phyloP scores from a whole-genome alignment of 176 grass and related monocot species.

The Metroxylon sagu region DNA sequence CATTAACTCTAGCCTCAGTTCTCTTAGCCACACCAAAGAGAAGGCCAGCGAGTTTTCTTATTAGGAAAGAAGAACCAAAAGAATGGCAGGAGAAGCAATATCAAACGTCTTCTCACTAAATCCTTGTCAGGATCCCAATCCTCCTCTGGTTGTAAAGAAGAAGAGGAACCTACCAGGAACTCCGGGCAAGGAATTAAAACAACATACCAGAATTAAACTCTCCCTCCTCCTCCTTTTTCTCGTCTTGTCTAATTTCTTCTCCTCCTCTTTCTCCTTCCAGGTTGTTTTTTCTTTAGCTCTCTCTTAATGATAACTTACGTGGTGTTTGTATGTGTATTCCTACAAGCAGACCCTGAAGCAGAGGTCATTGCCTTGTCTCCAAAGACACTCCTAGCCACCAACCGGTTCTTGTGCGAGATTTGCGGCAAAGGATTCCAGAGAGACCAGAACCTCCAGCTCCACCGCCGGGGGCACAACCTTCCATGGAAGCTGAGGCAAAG shows the following conservation, averaged over 20 bases:
- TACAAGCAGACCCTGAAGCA: slow-evolving; percentile 57
- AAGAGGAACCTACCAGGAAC: slow-evolving; percentile 96
- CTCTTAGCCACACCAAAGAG: slow-evolving; percentile 34
- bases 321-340: background rate
- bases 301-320: too few species aligned
- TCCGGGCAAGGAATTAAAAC: slow-evolving; percentile 45
- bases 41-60: slow-evolving; percentile 34
- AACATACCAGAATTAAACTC: too few species aligned
- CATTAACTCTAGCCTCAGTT: slow-evolving; percentile 26
- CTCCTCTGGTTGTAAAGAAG: slow-evolving; percentile 64
- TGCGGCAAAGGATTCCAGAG: slow-evolving; percentile 93
- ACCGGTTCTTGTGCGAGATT: slow-evolving; percentile 92
- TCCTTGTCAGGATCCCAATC: slow-evolving; percentile 21
- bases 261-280: too few species aligned
- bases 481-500: slow-evolving; percentile 87
- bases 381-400: slow-evolving; percentile 65
- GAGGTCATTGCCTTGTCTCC: slow-evolving; percentile 87
- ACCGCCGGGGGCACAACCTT: slow-evolving; percentile 80
- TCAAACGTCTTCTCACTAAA: slow-evolving; percentile 39
- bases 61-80: slow-evolving; percentile 10
- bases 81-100: slow-evolving; percentile 54
- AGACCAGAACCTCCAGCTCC: slow-evolving; percentile 91
- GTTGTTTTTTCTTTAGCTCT: too few species aligned
- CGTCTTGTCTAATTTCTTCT: too few species aligned
- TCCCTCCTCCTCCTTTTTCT: too few species aligned